Conservation (phyloP, 371 early-diverging fungal genomes). For the Rhizopus delemar region DNA sequence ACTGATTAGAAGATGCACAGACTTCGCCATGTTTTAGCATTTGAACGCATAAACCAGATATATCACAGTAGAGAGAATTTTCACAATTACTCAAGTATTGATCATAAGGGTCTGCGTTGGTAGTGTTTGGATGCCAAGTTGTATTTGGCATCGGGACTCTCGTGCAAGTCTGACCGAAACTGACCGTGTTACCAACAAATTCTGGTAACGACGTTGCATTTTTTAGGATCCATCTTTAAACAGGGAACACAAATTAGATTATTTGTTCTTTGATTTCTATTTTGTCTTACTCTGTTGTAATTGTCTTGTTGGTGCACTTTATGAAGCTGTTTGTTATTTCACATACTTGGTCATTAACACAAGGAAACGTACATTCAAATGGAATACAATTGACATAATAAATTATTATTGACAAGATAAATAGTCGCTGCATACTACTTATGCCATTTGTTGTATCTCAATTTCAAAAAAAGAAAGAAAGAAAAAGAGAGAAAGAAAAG, state of each 20-base stretch:
- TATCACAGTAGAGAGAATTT: conserved; percentile 6
- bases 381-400: not conserved
- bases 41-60: conserved; percentile 9
- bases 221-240: conserved; percentile 21
- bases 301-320: conserved; percentile 11
- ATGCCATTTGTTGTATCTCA: too few species aligned
- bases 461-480: too few species aligned
- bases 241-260: not conserved
- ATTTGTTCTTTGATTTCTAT: conserved; percentile 3
- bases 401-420: not conserved
- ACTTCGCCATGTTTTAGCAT: conserved; percentile 8
- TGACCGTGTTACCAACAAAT: conserved; percentile 10
- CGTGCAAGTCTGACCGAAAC: conserved; percentile 7
- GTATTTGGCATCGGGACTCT: conserved; percentile 15
- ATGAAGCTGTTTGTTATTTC: conserved; percentile 11
- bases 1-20: conserved; percentile 23
- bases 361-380: conserved; percentile 26
- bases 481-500: too few species aligned
- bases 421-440: not conserved
- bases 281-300: conserved; percentile 12
- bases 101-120: not conserved
- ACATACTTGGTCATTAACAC: conserved; percentile 12
- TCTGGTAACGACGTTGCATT: conserved; percentile 18
- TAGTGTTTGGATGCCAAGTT: conserved; percentile 16
- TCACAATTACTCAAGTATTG: conserved; percentile 20